Base-by-base conservation (phyloP, 768 basidiomycete species). In the Chiua virens region DNA sequence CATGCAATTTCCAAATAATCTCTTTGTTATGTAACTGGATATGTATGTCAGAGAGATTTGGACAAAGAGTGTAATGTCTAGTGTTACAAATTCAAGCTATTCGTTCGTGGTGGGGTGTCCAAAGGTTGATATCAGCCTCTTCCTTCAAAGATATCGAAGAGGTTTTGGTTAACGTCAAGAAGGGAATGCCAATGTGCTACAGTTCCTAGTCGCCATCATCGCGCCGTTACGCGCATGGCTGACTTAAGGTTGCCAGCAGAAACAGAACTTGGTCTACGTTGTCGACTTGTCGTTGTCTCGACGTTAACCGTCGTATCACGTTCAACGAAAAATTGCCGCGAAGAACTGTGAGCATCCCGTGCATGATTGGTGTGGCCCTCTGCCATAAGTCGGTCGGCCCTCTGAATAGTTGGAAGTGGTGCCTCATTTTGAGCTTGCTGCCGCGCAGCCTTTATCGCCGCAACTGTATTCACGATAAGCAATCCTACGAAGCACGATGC, bases 161-260 rank as follows among this genome's bases (percentile, higher is more conserved):
- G 9, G n/a, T n/a, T n/a, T n/a, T n/a, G n/a, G 21, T 32, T 47
- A 50, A 47, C 45, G 25, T 50, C 50, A 50, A 53, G 46, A 54
- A 42, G 44, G 41, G n/a, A 40, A 18, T 32, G 37, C 18, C 36
- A 30, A 25, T 42, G 23, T 15, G 15, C 9, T 25, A 14, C 9
- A 35, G 17, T 37, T 20, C 15, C 28, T 45, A 11, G 14, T 32
- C 22, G 7, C 38, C 49, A 30, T 71, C 56, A 74, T 61, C 73
- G 71, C 28, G 66, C 56, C 50, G 64, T 48, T 18, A 62, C 58
- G 32, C 73, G 72, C 61, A 70, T 59, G 37, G 68, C 65, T 30
- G 67, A 73, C 44, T 71, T 77, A 58, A 72, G 64, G 44, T 63
- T 71, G 32, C 60, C 47, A 37, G 70, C 46, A 41, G 62, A 61